Evolutionary conservation across 2,329 filamentous ascomycete species (phyloP).

Genomic region (Trichoderma sp.): DNA sequence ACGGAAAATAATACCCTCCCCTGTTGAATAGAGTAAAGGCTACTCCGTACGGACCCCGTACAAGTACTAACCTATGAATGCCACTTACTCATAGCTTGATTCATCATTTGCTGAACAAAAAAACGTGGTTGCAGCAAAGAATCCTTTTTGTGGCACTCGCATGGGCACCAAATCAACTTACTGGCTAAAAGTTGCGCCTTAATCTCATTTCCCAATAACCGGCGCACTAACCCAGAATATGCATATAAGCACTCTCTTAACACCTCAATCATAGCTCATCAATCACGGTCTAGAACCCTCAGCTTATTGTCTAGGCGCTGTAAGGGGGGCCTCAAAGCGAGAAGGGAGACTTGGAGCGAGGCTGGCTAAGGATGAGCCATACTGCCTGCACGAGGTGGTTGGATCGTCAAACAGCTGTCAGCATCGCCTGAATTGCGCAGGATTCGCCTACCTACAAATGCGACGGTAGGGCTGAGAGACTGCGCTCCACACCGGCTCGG

Average conservation of each 20-base stretch:
- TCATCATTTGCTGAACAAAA: neutral
- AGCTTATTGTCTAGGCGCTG: neutral
- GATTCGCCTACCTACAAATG: neutral
- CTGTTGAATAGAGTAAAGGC: neutral
- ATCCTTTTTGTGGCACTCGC: neutral
- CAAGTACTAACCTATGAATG: no score
- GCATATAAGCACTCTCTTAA: constrained; percentile 5
- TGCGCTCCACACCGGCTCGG: neutral
- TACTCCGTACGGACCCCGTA: no score
- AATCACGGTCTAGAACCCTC: neutral
- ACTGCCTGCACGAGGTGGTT: neutral
- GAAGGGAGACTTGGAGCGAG: neutral
- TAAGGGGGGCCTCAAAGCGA: neutral
- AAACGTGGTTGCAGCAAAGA: neutral
- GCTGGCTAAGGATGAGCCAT: neutral
- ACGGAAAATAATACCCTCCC: neutral
- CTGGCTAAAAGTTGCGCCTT: neutral
- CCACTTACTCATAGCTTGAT: neutral
- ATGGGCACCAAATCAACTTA: neutral
- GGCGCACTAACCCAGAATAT: neutral
- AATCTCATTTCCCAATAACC: neutral
- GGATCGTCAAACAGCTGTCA: neutral
- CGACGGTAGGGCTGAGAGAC: constrained; percentile 5
- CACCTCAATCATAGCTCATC: neutral
- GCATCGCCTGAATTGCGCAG: neutral